Percentiles rank a stretch among this genome's conserved stretches.
Evolutionary conservation across 371 early-diverging fungal species (phyloP).

Genomic region (Lichtheimia corymbifera): DNA sequence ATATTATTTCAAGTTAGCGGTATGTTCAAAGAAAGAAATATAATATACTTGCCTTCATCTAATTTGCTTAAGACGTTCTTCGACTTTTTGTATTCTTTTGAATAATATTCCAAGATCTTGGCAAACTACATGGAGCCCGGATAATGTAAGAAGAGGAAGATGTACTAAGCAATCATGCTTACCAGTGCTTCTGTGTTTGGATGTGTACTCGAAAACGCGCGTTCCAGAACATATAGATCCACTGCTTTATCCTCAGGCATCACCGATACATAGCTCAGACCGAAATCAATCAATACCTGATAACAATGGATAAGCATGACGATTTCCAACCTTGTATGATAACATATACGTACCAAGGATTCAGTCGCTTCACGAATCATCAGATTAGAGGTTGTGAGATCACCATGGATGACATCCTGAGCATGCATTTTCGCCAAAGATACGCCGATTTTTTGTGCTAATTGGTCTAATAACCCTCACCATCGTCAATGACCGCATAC

Average conservation of each 20-base stretch:
- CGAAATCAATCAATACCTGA: constrained; percentile 95
- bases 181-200: constrained; percentile 78
- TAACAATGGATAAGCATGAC: neutral
- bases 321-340: neutral
- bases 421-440: constrained; percentile 85
- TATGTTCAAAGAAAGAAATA: neutral
- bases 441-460: constrained; percentile 66
- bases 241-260: constrained; percentile 99
- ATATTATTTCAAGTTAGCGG: constrained; percentile 1
- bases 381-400: constrained; percentile 98
- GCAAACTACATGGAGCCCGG: constrained; percentile 61
- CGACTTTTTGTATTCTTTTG: constrained; percentile 47
- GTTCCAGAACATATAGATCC: constrained; percentile 98
- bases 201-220: constrained; percentile 92
- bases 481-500: too few species aligned
- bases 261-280: constrained; percentile 84
- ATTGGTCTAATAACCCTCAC: constrained; percentile 15
- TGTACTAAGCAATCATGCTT: constrained; percentile 6
- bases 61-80: constrained; percentile 68
- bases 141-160: neutral
- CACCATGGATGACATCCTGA: constrained; percentile 93
- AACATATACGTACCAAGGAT: constrained; percentile 48
- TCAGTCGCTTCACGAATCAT: constrained; percentile 63
- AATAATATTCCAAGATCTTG: constrained; percentile 70
- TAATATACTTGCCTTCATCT: constrained; percentile 74